phyloP scores from a whole-genome alignment of 208 protist species.

The Leptomonas pyrrhocoris region DNA sequence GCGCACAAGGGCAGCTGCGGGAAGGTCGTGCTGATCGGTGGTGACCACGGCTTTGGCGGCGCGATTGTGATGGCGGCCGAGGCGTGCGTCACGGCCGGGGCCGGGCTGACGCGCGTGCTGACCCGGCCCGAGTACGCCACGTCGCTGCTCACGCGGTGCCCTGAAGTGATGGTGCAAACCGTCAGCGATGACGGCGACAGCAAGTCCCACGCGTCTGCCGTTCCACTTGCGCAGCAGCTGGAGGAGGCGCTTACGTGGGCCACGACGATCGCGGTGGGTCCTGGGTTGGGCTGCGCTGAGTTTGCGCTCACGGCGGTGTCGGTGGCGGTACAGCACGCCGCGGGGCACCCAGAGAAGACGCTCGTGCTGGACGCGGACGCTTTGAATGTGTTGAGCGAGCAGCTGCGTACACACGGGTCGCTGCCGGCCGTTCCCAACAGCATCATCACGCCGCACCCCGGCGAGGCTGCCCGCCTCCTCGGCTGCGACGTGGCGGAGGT shows the following conservation, averaged over 20 bases:
- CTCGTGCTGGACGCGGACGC: slow-evolving; percentile 80
- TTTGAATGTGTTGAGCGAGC: slow-evolving; percentile 51
- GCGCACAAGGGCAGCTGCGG: slow-evolving; percentile 79
- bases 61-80: slow-evolving; percentile 84
- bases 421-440: slow-evolving; percentile 40
- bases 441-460: slow-evolving; percentile 82
- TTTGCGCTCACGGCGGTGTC: slow-evolving; percentile 40
- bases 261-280: slow-evolving; percentile 62
- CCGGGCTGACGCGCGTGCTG: slow-evolving; percentile 71
- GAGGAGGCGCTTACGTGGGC: slow-evolving; percentile 51
- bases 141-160: slow-evolving; percentile 74
- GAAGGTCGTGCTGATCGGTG: slow-evolving; percentile 70
- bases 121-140: slow-evolving; percentile 54
- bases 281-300: slow-evolving; percentile 54
- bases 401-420: background rate
- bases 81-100: slow-evolving; percentile 57
- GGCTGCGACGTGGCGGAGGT: slow-evolving; percentile 58
- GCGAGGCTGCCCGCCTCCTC: slow-evolving; percentile 75
- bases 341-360: slow-evolving; percentile 43
- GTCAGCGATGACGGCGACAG: background rate
- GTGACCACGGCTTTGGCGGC: slow-evolving; percentile 71
- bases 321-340: slow-evolving; percentile 37
- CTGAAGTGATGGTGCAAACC: slow-evolving; percentile 70
- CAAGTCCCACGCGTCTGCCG: background rate
- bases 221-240: slow-evolving; percentile 26